These are phyloP conservation scores for Crassisporium funariophilum DNA, from an alignment of 768 basidiomycete species.

Conservation along the genomic window DNA sequence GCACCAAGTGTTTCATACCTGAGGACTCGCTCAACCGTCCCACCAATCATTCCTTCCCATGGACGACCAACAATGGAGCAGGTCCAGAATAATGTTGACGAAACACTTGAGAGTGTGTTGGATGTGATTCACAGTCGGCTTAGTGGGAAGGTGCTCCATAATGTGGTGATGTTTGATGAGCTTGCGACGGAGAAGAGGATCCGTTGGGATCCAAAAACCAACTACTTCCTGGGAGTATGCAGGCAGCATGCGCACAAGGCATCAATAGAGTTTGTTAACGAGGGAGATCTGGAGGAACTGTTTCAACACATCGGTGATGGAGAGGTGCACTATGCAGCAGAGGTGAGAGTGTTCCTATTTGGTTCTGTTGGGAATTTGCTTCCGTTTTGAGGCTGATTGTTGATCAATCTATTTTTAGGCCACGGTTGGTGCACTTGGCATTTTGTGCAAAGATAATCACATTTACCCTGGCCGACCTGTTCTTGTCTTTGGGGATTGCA, in stretches of 20 bases:
- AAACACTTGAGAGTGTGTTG: conserved; percentile 1
- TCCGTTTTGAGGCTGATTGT: neutral
- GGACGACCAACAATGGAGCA: conserved; percentile 2
- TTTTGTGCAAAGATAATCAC: conserved; percentile 14
- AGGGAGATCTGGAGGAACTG: conserved; percentile 21
- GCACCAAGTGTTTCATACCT: conserved; percentile 14
- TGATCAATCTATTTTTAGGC: conserved; percentile 12
- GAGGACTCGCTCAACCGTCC: conserved; percentile 8
- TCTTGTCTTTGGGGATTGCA: conserved; percentile 23
- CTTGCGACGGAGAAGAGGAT: conserved; percentile 22
- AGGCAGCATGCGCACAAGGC: conserved; percentile 18
- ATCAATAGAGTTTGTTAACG: conserved; percentile 15
- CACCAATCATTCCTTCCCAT: conserved; percentile 14
- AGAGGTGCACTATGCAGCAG: conserved; percentile 19
- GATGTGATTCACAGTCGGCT: neutral
- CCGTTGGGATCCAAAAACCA: conserved; percentile 21
- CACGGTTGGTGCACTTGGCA: conserved; percentile 20
- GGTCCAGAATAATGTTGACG: conserved; percentile 3
- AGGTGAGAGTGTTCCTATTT: too few relatives aligned
- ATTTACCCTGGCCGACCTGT: conserved; percentile 19
- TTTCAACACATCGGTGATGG: conserved; percentile 11
- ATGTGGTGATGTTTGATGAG: conserved; percentile 30
- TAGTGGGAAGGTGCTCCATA: conserved; percentile 10
- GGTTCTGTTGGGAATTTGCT: too few relatives aligned
- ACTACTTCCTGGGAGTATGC: conserved; percentile 26